Base-by-base conservation (phyloP, 164 flowering plant genomes). In the Piper betle region DNA sequence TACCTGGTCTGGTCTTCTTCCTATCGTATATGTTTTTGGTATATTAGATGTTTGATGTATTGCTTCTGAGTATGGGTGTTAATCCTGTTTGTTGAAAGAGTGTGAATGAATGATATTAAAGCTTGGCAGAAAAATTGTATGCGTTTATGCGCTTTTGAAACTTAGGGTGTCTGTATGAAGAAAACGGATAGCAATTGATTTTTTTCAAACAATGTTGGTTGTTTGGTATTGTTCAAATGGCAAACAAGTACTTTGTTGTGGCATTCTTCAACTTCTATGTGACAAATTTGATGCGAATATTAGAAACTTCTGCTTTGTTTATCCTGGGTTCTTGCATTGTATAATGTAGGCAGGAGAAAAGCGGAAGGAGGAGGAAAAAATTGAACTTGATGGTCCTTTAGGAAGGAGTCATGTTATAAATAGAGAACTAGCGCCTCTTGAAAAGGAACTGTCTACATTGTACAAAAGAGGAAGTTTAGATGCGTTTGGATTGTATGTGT, bases 341-440 rank as follows among this genome's bases (percentile, higher is more conserved):
- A 66, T 66, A 59, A 52, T 73, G 67, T 58, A 93, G 99, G 95
- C 96, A 64, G 99, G 99, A 63, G 96, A 94, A 77, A 91, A 87
- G 75, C 79, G 99, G 63, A 94, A 88, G 74, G 99, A 91, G 63
- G 99, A 94, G 76, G 99, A 94, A 71, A 75, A 73, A 61, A 80
- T 91, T 73, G 99, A 94, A 71, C 89, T 91, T 53, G 99, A 86
- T 64, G 96, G 97, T 18, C 86, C 95, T 25, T 69, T 87, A 48
- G 96, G 97, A 53, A 91, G 83, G 75, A 77, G 88, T 52, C 83
- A 83, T 58, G 81, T 79, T 61, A 85, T 80, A 72, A 94, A 91
- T 64, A 67, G 66, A 25, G 99, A 94, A 69, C 72, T 87, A 46
- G 82, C 73, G 62, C 79, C 87, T 40, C 79, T 94, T 43, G 96